phyloP scores from a whole-genome alignment of 169 alveolate species.

The Babesia caballi region DNA sequence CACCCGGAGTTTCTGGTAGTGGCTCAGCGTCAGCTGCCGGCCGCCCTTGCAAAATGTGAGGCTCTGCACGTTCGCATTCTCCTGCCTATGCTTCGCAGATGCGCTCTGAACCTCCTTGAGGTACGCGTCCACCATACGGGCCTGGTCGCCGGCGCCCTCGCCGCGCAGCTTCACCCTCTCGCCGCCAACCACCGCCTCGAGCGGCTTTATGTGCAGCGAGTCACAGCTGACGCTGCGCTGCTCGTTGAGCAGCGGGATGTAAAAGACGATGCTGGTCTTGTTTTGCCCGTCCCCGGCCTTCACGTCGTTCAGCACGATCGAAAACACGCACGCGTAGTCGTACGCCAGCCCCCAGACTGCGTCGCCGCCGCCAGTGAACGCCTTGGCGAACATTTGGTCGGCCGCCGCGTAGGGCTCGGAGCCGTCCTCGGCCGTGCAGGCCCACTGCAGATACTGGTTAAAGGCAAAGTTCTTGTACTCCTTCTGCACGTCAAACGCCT shows the following conservation, averaged over 20 bases:
- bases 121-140: constrained; percentile 14
- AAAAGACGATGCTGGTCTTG: constrained; percentile 39
- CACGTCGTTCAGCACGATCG: constrained; percentile 3
- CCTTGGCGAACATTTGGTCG: neutral
- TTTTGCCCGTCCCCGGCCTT: neutral
- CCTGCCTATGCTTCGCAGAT: neutral
- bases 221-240: constrained; percentile 57
- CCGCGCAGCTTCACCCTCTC: neutral
- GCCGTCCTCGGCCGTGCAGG: neutral
- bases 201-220: constrained; percentile 26
- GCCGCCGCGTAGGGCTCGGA: neutral
- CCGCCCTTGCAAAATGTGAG: constrained; percentile 21
- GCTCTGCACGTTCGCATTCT: constrained; percentile 1
- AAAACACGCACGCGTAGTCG: constrained; percentile 46
- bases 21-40: constrained; percentile 2
- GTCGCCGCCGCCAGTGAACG: neutral
- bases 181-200: constrained; percentile 12
- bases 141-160: neutral
- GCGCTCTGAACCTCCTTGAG: constrained; percentile 19
- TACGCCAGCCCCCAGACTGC: constrained; percentile 57
- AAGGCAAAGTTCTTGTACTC: constrained; percentile 73
- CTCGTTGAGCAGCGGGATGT: constrained; percentile 58
- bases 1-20: constrained; percentile 34
- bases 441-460: constrained; percentile 70
- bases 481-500: constrained; percentile 78